phyloP scores from a whole-genome alignment of 257 asterid genomes.

The Solanum ossicruentum region DNA sequence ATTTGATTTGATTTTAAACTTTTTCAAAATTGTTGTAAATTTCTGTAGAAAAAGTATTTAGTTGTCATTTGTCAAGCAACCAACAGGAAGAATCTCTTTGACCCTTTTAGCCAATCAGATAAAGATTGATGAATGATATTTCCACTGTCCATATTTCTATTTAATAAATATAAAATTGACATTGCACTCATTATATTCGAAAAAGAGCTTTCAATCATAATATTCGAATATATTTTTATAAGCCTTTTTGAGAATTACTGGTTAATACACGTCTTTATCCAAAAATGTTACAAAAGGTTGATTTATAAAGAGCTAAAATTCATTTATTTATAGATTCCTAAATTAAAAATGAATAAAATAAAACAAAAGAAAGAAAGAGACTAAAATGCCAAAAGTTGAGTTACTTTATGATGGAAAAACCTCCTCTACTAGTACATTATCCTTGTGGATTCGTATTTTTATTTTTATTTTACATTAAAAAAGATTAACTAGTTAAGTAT shows the following conservation, averaged over 20 bases:
- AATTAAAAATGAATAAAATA: background rate
- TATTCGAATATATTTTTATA: background rate
- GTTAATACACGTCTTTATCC: background rate
- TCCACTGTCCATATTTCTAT: background rate
- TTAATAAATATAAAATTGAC: background rate
- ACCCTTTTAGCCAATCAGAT: constrained; percentile 14
- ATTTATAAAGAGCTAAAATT: background rate
- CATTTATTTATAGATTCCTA: background rate
- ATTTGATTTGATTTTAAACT: background rate
- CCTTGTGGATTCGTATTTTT: background rate
- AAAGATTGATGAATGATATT: background rate
- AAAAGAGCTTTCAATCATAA: background rate
- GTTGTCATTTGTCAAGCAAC: background rate
- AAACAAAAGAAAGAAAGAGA: background rate
- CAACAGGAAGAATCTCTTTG: constrained; percentile 14
- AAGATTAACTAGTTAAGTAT: background rate
- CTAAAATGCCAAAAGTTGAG: background rate
- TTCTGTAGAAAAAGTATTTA: background rate
- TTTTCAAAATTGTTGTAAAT: too few species aligned
- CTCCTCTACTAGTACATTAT: constrained; percentile 1
- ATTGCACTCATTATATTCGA: background rate
- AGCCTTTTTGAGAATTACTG: background rate
- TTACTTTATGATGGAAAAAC: background rate
- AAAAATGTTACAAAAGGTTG: background rate
- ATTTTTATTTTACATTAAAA: background rate